phyloP scores from a whole-genome alignment of 768 basidiomycete species.

The Cystofilobasidium ferigula region DNA sequence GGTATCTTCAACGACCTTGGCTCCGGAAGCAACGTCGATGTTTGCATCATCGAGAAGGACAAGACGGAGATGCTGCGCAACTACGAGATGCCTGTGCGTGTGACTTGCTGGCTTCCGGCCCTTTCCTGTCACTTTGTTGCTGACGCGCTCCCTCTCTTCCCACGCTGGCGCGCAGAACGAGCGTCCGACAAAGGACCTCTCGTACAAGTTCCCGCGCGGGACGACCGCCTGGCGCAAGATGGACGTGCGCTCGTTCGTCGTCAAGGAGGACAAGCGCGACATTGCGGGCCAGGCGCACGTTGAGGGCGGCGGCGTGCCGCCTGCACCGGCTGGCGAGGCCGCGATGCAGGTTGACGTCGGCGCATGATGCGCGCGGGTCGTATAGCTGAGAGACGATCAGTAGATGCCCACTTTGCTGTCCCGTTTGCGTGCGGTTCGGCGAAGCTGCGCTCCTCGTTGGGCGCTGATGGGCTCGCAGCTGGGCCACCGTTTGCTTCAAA shows the following conservation, averaged over 20 bases:
- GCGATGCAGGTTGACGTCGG: constrained; percentile 25
- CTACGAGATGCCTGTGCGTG: constrained; percentile 62
- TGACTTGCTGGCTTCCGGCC: not conserved
- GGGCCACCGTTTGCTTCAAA: too few relatives aligned
- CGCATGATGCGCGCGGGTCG: constrained; percentile 1
- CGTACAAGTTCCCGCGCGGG: constrained; percentile 59
- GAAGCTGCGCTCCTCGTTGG: too few relatives aligned
- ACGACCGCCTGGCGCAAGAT: constrained; percentile 85
- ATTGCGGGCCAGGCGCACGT: not conserved
- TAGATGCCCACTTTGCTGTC: not conserved
- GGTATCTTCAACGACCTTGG: constrained; percentile 99
- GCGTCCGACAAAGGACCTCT: constrained; percentile 36
- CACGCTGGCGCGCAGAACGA: constrained; percentile 35
- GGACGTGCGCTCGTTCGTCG: constrained; percentile 57
- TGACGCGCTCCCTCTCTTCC: not conserved
- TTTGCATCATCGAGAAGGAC: constrained; percentile 79
- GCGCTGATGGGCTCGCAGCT: too few relatives aligned
- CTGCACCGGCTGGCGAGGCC: constrained; percentile 1
- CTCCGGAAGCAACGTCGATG: constrained; percentile 96
- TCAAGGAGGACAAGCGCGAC: constrained; percentile 58
- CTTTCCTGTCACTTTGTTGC: not conserved
- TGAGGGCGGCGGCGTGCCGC: constrained; percentile 6
- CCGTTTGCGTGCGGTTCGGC: too few relatives aligned
- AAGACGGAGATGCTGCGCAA: constrained; percentile 89
- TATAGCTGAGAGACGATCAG: not conserved